Conservation (phyloP, 768 basidiomycete genomes). For the Rubroboletus pulcherrimus region DNA sequence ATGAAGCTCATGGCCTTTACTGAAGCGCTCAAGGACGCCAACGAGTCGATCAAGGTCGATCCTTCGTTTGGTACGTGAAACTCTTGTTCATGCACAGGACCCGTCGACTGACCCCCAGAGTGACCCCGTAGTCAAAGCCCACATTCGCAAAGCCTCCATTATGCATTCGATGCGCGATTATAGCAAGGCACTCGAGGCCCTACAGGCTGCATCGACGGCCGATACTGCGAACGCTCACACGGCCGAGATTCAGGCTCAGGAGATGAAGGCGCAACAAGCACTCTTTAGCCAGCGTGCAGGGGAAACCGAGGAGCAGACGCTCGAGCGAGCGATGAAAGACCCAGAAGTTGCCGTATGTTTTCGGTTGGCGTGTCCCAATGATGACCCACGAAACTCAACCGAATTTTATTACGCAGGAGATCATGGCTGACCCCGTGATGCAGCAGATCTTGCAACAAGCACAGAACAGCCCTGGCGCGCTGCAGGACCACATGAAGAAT, state of each 20-base stretch:
- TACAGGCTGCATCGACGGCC: slow-evolving; percentile 70
- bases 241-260: slow-evolving; percentile 76
- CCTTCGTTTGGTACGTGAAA: slow-evolving; percentile 65
- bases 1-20: slow-evolving; percentile 91
- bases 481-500: slow-evolving; percentile 97
- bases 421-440: slow-evolving; percentile 91
- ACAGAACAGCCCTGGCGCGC: slow-evolving; percentile 79
- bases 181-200: slow-evolving; percentile 78
- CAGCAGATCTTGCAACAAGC: slow-evolving; percentile 94
- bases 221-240: slow-evolving; percentile 83
- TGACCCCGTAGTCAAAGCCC: slow-evolving; percentile 66
- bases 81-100: not conserved
- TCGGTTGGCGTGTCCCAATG: not conserved
- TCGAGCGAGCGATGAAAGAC: slow-evolving; percentile 94
- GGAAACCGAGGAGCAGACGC: slow-evolving; percentile 90
- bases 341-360: slow-evolving; percentile 86
- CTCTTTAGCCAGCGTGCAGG: slow-evolving; percentile 72
- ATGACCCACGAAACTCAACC: slow-evolving; percentile 9
- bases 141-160: slow-evolving; percentile 89
- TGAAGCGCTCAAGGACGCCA: slow-evolving; percentile 94
- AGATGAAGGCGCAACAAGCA: slow-evolving; percentile 78
- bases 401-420: slow-evolving; percentile 43
- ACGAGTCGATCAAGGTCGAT: slow-evolving; percentile 91
- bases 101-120: not conserved
- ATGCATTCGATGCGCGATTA: slow-evolving; percentile 89